Conservation (phyloP, 2,329 filamentous ascomycete genomes). For the Alternaria ethzedia region DNA sequence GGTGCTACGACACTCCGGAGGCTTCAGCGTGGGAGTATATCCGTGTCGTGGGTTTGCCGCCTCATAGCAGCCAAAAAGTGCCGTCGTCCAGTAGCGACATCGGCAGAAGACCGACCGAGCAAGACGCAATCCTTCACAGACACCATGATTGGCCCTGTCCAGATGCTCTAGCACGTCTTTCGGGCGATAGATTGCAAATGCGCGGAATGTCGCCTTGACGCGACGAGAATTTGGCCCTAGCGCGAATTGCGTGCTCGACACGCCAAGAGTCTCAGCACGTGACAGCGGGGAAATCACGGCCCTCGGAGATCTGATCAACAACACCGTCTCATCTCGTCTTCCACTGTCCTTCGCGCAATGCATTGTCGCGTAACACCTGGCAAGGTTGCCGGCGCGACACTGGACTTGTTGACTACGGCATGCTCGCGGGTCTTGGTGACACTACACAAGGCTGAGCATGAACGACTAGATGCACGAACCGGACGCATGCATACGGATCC, state of each 20-base stretch:
- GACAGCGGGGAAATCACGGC: slow-evolving; percentile 23
- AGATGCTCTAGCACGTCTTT: slow-evolving; percentile 17
- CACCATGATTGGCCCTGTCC: slow-evolving; percentile 39
- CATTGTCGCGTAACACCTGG: not conserved
- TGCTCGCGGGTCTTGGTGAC: too few species aligned
- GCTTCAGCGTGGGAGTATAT: slow-evolving; percentile 22
- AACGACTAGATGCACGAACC: not conserved
- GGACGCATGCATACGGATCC: not conserved
- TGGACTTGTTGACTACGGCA: too few species aligned
- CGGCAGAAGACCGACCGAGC: slow-evolving; percentile 37
- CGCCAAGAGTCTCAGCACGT: slow-evolving; percentile 1
- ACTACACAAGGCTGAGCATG: not conserved
- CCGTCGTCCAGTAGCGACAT: slow-evolving; percentile 31
- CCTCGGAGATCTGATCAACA: slow-evolving; percentile 28
- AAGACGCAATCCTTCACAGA: slow-evolving; percentile 24
- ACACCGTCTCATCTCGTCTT: not conserved
- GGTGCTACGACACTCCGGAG: slow-evolving; percentile 14
- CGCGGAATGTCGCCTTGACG: slow-evolving; percentile 32
- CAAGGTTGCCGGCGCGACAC: not conserved
- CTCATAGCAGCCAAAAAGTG: slow-evolving; percentile 24
- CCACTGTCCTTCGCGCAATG: not conserved
- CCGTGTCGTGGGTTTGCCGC: slow-evolving; percentile 11
- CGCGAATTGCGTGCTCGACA: slow-evolving; percentile 34
- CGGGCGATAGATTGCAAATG: slow-evolving; percentile 36
- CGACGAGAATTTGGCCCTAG: slow-evolving; percentile 37